Evolutionary conservation across 2,329 filamentous ascomycete species (phyloP).

Genomic region (Beauveria bassiana): DNA sequence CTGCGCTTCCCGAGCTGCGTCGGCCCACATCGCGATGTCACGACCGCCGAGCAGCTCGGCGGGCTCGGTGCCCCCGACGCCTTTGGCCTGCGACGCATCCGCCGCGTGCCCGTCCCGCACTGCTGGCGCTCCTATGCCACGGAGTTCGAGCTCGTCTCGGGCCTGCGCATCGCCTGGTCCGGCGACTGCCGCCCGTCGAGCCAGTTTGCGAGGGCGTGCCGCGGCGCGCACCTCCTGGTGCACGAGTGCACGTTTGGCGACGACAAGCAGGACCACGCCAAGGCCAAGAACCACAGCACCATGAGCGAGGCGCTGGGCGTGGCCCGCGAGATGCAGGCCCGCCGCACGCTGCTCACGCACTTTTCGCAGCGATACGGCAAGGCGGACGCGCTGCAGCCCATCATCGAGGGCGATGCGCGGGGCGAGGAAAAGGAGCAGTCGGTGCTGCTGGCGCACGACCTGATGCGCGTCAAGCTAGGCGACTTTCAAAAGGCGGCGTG

Average conservation of each 20-base stretch:
- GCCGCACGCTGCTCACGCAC: constrained; percentile 78
- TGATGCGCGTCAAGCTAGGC: constrained; percentile 65
- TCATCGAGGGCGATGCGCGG: constrained; percentile 19
- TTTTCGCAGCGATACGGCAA: constrained; percentile 94
- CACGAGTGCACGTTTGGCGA: constrained; percentile 97
- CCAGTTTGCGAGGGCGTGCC: constrained; percentile 62
- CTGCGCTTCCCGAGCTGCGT: constrained; percentile 29
- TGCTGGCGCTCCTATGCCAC: constrained; percentile 73
- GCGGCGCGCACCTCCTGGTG: constrained; percentile 71
- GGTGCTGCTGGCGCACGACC: constrained; percentile 68
- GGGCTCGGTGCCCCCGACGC: constrained; percentile 27
- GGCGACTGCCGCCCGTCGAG: constrained; percentile 82
- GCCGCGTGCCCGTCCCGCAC: constrained; percentile 64
- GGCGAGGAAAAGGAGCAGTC: constrained; percentile 2
- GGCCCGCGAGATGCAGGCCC: constrained; percentile 69
- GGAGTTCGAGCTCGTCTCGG: constrained; percentile 67
- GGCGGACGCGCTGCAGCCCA: constrained; percentile 24
- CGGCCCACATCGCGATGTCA: constrained; percentile 14
- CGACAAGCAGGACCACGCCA: constrained; percentile 67
- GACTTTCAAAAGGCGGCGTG: constrained; percentile 61
- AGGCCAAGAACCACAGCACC: constrained; percentile 85
- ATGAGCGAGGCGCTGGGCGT: constrained; percentile 77
- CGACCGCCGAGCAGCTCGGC: constrained; percentile 26
- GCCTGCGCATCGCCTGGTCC: constrained; percentile 84
- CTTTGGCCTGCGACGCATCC: constrained; percentile 58